Evolutionary conservation across 768 basidiomycete species (phyloP).

Genomic region (Clavaria fumosa): DNA sequence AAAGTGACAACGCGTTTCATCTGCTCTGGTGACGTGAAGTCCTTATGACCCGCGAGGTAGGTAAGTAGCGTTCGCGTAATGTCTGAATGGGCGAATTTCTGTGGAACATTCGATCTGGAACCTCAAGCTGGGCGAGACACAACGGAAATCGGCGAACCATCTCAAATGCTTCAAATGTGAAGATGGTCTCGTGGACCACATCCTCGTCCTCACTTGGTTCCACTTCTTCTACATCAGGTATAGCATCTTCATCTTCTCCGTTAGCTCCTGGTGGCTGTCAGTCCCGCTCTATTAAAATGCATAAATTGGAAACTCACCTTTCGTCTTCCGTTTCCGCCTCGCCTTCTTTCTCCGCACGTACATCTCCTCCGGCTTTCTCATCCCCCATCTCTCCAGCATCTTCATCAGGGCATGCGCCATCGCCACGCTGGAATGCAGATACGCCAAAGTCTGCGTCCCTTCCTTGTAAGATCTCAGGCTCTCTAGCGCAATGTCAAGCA

Average conservation of each 20-base stretch:
- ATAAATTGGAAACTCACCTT: slow-evolving; percentile 20
- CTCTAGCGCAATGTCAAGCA: slow-evolving; percentile 75
- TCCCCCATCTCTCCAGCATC: slow-evolving; percentile 83
- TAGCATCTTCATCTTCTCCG: slow-evolving; percentile 39
- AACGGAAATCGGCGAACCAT: slow-evolving; percentile 34
- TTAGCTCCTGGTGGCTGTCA: slow-evolving; percentile 10
- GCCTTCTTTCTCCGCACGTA: slow-evolving; percentile 54
- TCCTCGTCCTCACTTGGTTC: slow-evolving; percentile 48
- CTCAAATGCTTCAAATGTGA: slow-evolving; percentile 87
- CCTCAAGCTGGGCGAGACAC: background rate
- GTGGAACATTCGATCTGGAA: slow-evolving; percentile 7
- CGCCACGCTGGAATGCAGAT: slow-evolving; percentile 75
- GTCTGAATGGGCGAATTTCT: slow-evolving; percentile 86
- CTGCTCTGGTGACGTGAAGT: slow-evolving; percentile 62
- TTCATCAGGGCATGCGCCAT: slow-evolving; percentile 73
- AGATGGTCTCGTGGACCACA: slow-evolving; percentile 67
- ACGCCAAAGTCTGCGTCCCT: slow-evolving; percentile 63
- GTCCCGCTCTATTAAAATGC: background rate
- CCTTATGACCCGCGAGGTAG: slow-evolving; percentile 73
- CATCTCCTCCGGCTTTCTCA: slow-evolving; percentile 48
- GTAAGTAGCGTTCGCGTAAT: slow-evolving; percentile 71
- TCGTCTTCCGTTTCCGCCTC: slow-evolving; percentile 34
- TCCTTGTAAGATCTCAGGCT: slow-evolving; percentile 66
- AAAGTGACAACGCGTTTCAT: slow-evolving; percentile 84
- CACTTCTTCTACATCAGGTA: slow-evolving; percentile 57